Evolutionary conservation across 129 eudicot genomes (phyloP).

Genomic region (Chrysanthemum seticuspe): DNA sequence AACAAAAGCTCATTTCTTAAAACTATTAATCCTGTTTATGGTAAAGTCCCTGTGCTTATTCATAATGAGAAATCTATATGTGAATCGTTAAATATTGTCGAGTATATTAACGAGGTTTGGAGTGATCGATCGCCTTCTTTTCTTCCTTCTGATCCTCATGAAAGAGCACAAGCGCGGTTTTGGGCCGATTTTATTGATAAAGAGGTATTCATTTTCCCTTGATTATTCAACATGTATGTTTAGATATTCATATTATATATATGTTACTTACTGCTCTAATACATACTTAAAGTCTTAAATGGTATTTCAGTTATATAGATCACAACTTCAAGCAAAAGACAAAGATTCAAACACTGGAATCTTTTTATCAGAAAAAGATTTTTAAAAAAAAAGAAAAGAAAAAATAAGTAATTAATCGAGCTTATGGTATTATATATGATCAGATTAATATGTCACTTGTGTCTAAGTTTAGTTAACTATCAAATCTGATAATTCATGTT

Average conservation of each 20-base stretch:
- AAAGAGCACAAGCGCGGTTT: slow-evolving; percentile 39
- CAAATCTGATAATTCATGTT: too few relatives aligned
- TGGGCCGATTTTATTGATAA: slow-evolving; percentile 41
- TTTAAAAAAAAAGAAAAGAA: too few relatives aligned
- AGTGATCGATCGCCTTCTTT: slow-evolving; percentile 16
- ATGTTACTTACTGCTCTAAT: background rate
- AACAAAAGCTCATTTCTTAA: slow-evolving; percentile 28
- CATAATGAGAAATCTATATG: slow-evolving; percentile 25
- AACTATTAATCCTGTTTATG: slow-evolving; percentile 33
- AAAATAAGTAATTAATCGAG: too few relatives aligned
- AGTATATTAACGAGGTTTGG: slow-evolving; percentile 38
- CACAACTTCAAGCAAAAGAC: too few relatives aligned
- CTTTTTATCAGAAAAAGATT: too few relatives aligned
- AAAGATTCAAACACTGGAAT: too few relatives aligned
- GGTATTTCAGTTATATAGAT: too few relatives aligned
- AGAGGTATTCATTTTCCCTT: slow-evolving; percentile 19
- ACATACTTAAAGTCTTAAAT: too few relatives aligned
- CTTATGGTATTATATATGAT: too few relatives aligned
- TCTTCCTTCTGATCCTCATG: slow-evolving; percentile 35
- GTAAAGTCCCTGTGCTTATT: slow-evolving; percentile 36
- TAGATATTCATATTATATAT: background rate
- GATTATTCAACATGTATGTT: background rate
- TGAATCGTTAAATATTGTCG: slow-evolving; percentile 36
- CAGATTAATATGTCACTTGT: too few relatives aligned
- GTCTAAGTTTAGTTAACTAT: too few relatives aligned